Conservation (phyloP, 768 basidiomycete genomes). For the Russula olivacea region DNA sequence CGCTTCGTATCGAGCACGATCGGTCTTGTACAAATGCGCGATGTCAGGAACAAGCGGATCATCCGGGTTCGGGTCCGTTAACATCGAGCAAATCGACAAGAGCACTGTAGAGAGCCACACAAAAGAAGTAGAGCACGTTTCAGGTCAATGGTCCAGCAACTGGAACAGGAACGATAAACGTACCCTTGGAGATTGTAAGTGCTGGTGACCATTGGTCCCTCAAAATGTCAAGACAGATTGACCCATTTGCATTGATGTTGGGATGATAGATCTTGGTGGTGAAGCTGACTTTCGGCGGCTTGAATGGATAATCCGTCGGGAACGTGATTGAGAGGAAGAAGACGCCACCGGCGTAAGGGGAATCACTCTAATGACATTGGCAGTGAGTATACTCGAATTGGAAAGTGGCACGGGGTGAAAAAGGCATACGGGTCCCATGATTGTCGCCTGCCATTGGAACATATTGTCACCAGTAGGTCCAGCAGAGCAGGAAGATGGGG, state of each 20-base stretch:
- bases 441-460: constrained; percentile 99
- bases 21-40: constrained; percentile 98
- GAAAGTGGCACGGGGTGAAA: background rate
- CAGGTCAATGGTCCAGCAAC: background rate
- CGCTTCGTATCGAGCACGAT: constrained; percentile 93
- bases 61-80: constrained; percentile 99
- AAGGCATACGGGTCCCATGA: constrained; percentile 96
- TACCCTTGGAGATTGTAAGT: constrained; percentile 97
- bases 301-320: constrained; percentile 99
- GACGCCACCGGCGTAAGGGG: constrained; percentile 97
- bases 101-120: constrained; percentile 51
- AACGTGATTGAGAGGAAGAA: constrained; percentile 96
- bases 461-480: constrained; percentile 97
- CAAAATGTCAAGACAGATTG: constrained; percentile 97
- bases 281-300: constrained; percentile 98
- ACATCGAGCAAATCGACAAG: constrained; percentile 97
- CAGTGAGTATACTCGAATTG: constrained; percentile 27
- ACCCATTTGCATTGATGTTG: constrained; percentile 99
- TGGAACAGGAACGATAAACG: constrained; percentile 22
- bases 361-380: constrained; percentile 65
- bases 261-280: constrained; percentile 99
- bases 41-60: constrained; percentile 99
- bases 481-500: constrained; percentile 98
- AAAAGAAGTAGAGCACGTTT: background rate
- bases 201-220: constrained; percentile 99